These are phyloP conservation scores for Calophaca sinica DNA, from an alignment of 306 rosid species.

Conservation along the genomic window DNA sequence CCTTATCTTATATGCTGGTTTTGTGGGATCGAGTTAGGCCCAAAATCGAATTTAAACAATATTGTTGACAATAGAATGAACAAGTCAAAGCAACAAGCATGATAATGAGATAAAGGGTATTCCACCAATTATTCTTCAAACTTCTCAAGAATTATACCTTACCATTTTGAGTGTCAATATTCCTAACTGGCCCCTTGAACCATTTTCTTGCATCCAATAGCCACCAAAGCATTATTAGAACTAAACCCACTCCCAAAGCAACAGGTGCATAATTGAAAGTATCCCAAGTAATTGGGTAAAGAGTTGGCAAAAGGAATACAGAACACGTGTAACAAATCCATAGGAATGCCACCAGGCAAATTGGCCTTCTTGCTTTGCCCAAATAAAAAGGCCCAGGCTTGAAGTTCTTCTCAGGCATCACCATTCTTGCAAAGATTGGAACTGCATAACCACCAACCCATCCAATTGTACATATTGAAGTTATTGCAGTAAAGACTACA, in stretches of 20 bases:
- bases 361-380: slow-evolving; percentile 82
- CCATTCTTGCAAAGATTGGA: slow-evolving; percentile 83
- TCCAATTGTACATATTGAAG: slow-evolving; percentile 81
- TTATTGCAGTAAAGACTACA: slow-evolving; percentile 79
- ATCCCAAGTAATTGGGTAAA: slow-evolving; percentile 71
- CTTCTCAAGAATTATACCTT: slow-evolving; percentile 50
- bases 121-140: slow-evolving; percentile 32
- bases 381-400: slow-evolving; percentile 79
- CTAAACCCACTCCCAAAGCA: slow-evolving; percentile 69
- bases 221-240: slow-evolving; percentile 87
- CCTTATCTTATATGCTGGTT: too few species aligned
- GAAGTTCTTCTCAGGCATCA: slow-evolving; percentile 77
- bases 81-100: slow-evolving; percentile 31
- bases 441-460: slow-evolving; percentile 96
- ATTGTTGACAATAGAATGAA: slow-evolving; percentile 20
- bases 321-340: slow-evolving; percentile 90
- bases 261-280: slow-evolving; percentile 89
- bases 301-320: slow-evolving; percentile 85
- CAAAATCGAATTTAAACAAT: neutral
- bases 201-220: slow-evolving; percentile 85
- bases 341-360: slow-evolving; percentile 72
- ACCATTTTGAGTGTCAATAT: slow-evolving; percentile 63
- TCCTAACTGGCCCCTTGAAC: slow-evolving; percentile 91
- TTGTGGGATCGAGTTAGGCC: too few species aligned
- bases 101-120: slow-evolving; percentile 3